Conservation (phyloP, 805 yeast genomes). For the Lipomyces lipofer region DNA sequence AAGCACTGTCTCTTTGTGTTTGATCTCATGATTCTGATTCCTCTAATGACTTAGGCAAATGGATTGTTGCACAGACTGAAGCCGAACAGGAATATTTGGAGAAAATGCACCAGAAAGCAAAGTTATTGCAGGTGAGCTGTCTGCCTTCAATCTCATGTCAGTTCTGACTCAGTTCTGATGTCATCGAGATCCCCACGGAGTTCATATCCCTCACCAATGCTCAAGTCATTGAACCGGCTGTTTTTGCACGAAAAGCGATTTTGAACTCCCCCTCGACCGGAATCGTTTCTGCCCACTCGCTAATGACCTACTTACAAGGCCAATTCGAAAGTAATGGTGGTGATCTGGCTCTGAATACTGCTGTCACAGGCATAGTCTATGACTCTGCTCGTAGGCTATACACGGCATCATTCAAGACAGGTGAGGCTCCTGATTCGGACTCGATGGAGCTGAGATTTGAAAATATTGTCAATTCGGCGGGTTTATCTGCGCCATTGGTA, state of each 20-base stretch:
- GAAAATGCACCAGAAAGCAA: constrained; percentile 52
- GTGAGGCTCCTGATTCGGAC: constrained; percentile 37
- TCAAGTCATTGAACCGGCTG: constrained; percentile 59
- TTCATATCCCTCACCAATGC: constrained; percentile 53
- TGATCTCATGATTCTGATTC: not conserved
- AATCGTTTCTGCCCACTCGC: constrained; percentile 76
- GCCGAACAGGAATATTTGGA: constrained; percentile 60
- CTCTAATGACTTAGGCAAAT: too few relatives aligned
- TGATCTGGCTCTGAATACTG: constrained; percentile 62
- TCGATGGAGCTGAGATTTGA: constrained; percentile 51
- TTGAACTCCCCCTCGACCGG: constrained; percentile 82
- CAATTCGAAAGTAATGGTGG: constrained; percentile 60
- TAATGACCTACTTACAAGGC: constrained; percentile 60
- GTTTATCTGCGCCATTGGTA: constrained; percentile 69
- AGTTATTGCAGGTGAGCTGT: constrained; percentile 45
- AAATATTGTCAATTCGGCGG: constrained; percentile 74
- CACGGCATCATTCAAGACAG: constrained; percentile 34
- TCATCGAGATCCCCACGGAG: constrained; percentile 51
- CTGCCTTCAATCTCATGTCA: not conserved
- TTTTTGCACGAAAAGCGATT: constrained; percentile 60
- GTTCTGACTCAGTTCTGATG: not conserved
- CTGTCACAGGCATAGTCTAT: constrained; percentile 48
- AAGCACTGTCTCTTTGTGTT: not conserved
- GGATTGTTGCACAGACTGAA: constrained; percentile 82
- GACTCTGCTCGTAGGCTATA: constrained; percentile 15